phyloP scores from a whole-genome alignment of 441 rosid species.

The Mallotus repandus region DNA sequence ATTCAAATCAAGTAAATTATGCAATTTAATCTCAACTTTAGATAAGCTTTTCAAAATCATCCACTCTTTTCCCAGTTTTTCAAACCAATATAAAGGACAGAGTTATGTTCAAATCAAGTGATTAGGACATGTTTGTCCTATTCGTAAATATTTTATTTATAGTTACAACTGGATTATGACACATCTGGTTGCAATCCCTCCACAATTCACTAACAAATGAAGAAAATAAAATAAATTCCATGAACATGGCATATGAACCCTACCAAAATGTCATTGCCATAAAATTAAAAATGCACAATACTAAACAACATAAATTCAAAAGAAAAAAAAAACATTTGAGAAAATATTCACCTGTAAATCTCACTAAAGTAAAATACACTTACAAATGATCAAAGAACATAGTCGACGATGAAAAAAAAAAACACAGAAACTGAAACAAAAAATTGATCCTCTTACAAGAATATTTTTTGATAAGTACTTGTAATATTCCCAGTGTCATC shows the following conservation, averaged over 20 bases:
- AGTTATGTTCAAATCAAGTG: too few species aligned
- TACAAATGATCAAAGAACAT: neutral
- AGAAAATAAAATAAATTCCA: neutral
- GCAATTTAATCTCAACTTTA: neutral
- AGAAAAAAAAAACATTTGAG: neutral
- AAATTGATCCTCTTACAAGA: constrained; percentile 51
- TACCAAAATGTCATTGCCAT: neutral
- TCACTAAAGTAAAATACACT: neutral
- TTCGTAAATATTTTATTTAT: neutral
- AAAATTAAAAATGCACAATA: neutral
- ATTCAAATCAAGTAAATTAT: constrained; percentile 6
- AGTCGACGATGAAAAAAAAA: neutral
- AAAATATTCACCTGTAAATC: neutral
- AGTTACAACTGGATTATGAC: neutral
- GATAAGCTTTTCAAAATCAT: neutral
- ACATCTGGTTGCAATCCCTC: neutral
- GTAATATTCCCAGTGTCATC: constrained; percentile 71
- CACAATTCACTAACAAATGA: neutral
- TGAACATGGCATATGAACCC: neutral
- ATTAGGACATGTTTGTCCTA: too few species aligned
- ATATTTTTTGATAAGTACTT: constrained; percentile 73
- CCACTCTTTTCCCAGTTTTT: neutral
- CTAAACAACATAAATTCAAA: neutral
- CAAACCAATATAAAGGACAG: neutral
- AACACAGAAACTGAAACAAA: neutral